Base-by-base conservation (phyloP, 192 early-diverging fungal genomes). In the Umbelopsis sp. region DNA sequence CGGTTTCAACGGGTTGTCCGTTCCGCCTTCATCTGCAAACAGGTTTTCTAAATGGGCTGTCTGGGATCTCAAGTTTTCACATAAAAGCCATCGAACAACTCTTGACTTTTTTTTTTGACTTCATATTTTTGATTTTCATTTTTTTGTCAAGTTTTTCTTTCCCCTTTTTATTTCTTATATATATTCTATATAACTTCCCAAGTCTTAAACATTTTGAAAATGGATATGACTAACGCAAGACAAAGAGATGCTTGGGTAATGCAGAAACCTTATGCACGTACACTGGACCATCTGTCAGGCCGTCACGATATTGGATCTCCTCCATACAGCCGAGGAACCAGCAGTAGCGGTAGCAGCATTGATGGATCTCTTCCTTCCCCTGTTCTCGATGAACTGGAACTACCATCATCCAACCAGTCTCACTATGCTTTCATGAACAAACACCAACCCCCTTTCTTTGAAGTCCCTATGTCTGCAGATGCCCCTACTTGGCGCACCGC, bases 281-380 rank as follows among this genome's bases (percentile, higher is more conserved):
- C 56, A 32, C 12, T 62, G 17, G 56, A 62, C 31, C 56, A 62
- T 34, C 26, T 62, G 31, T 62, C 56, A 62, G 34, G 56, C 56
- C 56, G 56, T 62, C 56, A 62, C 17, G 56, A 62, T 62, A 62
- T 62, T 34, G 56, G 56, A 62, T 62, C 56, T 62, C 56, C 56
- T 62, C 56, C 56, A 20, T 62, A 62, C 14, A 62, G 56, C 8
- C 24, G 56, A 62, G 56, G 56, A 29, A 62, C 56, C 56, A 62
- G 56, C 56, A 62, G 56, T 31, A 62, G 56, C 31, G 56, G 56
- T 34, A 62, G 56, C 17, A 62, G 56, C 56, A 62, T 62, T 34
- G 56, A 62, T 62, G 56, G 31, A 31, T 62, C 56, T 7, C 26
- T 62, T 11, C 56, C 56, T 7, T 62, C 56, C 17, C 56, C 56